Evolutionary conservation across 2,329 filamentous ascomycete genomes (phyloP), one percentile per base, ranked within the genome.

Genomic region (Xylariaceae sp.): DNA sequence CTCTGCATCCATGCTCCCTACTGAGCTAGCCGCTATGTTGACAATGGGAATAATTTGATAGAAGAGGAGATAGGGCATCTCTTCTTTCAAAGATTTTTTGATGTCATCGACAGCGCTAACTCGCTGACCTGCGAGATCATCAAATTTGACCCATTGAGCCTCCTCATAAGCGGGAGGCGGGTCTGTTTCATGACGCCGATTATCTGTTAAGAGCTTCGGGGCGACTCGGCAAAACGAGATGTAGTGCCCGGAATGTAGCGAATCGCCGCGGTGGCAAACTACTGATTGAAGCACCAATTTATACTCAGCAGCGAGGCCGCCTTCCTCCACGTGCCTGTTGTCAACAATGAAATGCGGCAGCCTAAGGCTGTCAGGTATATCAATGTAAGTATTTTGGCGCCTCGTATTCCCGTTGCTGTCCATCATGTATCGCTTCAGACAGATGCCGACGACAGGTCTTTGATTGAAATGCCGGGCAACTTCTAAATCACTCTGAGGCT

Each of bases 21-120:
- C 73, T 5, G 78, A 78, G 12, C 74, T 71, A 1, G 73, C 67
- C 1, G 76, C 74, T 7, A 87, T 80, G 52, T 92, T 88, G 29
- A 89, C 83, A 65, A 95, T 90, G 0, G 92, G 92, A 29, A 95
- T 81, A 39, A 97, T 89, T 69, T 96, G 92, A 66, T 96, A 99
- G 70, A 97, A 97, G 0, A 99, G 76, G 6, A 97, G 80, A 68
- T 97, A 97, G 0, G 94, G 92, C 69, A 90, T 95, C 69, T 96
- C 92, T n/a, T 87, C 80, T 61, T 83, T 86, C 47, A 97, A 73
- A 0, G 89, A 86, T 61, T 86, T 74, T 57, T 88, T 85, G 62
- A 86, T 82, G 58, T 96, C 87, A 64, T 95, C 83, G 46, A 96
- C 85, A 51, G 87, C 79, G 0, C 78, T 79, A 2, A 97, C 87